Evolutionary conservation across 1,139 yeast species (phyloP), one percentile per base, ranked within the genome.

Genomic region (Insectozyma bohioensis): DNA sequence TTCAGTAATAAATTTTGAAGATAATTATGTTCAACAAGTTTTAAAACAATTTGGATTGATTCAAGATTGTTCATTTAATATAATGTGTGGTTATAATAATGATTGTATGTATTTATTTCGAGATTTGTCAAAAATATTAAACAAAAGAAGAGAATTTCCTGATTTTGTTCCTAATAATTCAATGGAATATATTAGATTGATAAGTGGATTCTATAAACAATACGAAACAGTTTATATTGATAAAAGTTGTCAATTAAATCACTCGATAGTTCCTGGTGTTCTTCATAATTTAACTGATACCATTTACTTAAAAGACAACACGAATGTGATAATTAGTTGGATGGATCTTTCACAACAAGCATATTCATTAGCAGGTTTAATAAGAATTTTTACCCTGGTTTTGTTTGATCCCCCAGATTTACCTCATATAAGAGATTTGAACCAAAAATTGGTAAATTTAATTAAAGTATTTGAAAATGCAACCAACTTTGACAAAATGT

Each of bases 71-170:
- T 79, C 75, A 3, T 80, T 75, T 42, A 78, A 76, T 49, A 52
- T 76, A 9, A 48, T 79, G 34, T 61, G 69, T 21, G 86, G 86
- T 0, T 80, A 73, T 43, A 70, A 74, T 34, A 69, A 69, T 37
- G 68, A 67, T 20, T 55, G 74, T 40, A 72, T 74, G 25, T 48
- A 63, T 9, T 61, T 67, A 0, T 61, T 75, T 28, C 63, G 68
- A 35, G 80, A 72, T 42, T 63, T 78, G 10, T 66, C 75, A 33
- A 73, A 74, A 41, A 54, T 71, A 2, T 48, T 75, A 31, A 67
- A 68, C 36, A 56, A 55, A 23, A 52, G 63, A 11, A 49, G 78
- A 40, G 45, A 47, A 5, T 49, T 58, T 27, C 44, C 36, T 20
- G 37, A 32, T 11, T 43, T 38, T 25, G 20, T 25, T 4, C 39